Percentiles rank a stretch among this genome's conserved stretches.
These are phyloP conservation scores for Eutrema salsugineum DNA, from an alignment of 441 rosid genomes.

Conservation along the genomic window DNA sequence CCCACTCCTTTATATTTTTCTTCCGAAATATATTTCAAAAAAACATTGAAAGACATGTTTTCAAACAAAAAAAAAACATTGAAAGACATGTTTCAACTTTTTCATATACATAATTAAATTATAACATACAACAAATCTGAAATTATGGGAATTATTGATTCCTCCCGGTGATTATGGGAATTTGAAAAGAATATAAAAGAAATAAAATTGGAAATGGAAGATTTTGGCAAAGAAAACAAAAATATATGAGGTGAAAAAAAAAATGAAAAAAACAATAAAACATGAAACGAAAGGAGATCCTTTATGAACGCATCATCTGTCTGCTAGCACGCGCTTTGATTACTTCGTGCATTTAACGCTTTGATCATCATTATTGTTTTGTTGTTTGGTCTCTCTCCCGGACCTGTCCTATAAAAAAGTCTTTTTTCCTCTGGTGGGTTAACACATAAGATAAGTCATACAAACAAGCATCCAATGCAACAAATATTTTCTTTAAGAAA, in stretches of 20 bases:
- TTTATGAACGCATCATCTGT: slow-evolving; percentile 16
- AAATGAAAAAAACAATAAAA: background rate
- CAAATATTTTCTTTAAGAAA: background rate
- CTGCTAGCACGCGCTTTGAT: slow-evolving; percentile 23
- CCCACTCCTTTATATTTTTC: background rate
- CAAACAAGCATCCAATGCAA: slow-evolving; percentile 15
- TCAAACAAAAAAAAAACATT: too few relatives aligned
- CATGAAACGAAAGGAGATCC: slow-evolving; percentile 2
- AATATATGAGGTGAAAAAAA: background rate
- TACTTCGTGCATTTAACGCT: slow-evolving; percentile 25
- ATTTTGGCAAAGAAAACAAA: background rate
- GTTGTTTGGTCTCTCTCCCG: background rate
- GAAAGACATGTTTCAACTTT: background rate
- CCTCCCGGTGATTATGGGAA: background rate
- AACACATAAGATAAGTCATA: too few relatives aligned
- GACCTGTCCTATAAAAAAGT: background rate
- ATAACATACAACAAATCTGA: background rate
- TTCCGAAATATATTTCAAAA: too few relatives aligned
- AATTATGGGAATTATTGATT: background rate
- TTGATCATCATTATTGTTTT: slow-evolving; percentile 17
- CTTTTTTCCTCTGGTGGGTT: background rate
- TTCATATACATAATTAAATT: background rate
- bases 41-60: too few relatives aligned
- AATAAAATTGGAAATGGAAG: background rate
- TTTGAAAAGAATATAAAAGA: background rate